phyloP scores from a whole-genome alignment of 73 alveolate genomes.

The Paramecium sexaurelia region DNA sequence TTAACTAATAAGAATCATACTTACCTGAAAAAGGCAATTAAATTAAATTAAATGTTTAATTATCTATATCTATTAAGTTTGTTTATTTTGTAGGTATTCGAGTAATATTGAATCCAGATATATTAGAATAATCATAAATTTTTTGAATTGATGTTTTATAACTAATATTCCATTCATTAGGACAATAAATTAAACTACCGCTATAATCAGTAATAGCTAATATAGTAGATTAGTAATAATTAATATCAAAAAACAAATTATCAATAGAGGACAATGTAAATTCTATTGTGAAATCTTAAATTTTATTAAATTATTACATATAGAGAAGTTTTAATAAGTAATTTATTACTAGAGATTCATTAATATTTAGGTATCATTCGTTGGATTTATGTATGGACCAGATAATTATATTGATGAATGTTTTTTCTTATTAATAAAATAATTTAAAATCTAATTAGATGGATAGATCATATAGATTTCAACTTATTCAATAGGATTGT shows the following conservation, averaged over 20 bases:
- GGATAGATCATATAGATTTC: conserved; percentile 18
- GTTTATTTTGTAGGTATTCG: background rate
- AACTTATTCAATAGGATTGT: background rate
- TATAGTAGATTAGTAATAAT: background rate
- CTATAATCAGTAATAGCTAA: background rate
- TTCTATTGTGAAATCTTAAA: background rate
- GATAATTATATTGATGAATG: background rate
- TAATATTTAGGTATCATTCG: background rate
- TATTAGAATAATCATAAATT: background rate
- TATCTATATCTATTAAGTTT: background rate
- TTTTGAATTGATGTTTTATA: background rate
- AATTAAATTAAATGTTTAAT: background rate
- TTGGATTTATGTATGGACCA: background rate
- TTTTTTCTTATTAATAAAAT: background rate
- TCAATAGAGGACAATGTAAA: background rate
- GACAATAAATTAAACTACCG: background rate
- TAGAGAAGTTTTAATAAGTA: background rate
- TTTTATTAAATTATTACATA: background rate
- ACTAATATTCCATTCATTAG: background rate
- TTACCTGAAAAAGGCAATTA: background rate
- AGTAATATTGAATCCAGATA: background rate
- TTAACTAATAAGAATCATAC: background rate
- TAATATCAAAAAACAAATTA: background rate
- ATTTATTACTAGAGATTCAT: background rate
- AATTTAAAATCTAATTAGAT: background rate